Evolutionary conservation across 345 rosid species (phyloP), one percentile per base, ranked within the genome.

Genomic region (Durio zibethinus): DNA sequence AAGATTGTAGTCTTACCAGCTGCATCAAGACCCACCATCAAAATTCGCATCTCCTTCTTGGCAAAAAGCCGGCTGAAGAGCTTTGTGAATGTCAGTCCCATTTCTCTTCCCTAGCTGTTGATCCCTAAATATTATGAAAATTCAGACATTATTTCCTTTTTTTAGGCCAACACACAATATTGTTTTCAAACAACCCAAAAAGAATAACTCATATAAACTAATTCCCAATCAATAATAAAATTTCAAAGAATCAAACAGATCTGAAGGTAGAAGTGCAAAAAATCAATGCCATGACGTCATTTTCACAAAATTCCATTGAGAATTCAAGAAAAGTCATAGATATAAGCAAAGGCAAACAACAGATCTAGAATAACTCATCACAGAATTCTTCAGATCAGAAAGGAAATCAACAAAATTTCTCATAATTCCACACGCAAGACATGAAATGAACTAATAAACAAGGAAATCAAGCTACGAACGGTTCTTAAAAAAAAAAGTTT

Each of bases 111-210:
- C 77, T 68, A 35, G 33, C 57, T 72, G 54, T 12, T 69, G 80
- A 83, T 80, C 86, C 84, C 83, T 75, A 53, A 16, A 56, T 7
- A 76, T 79, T n/a, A 57, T 10, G 15, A 23, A 57, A 57, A 57
- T 57, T 3, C 12, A 45, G 31, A 23, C 31, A 57, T 23, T 8
- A 53, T 21, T 23, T 23, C 16, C 54, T 4, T 48, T 48, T 4
- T 48, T 31, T 31, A 2, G 33, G 33, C 43, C 69, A 77, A 23
- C 77, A 50, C 9, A 43, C n/a, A 25, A 43, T 18, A 1, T 1
- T 6, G 67, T 48, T 9, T 12, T n/a, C 38, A 27, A 63, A 33
- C 6, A 47, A 20, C 10, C 43, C 14, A 42, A 29, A 71, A 2
- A 5, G 2, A 76, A 73, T 20, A n/a, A 7, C 33, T 61, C 77